Base-by-base conservation (phyloP, 2,329 filamentous ascomycete genomes). In the Alternaria panax region DNA sequence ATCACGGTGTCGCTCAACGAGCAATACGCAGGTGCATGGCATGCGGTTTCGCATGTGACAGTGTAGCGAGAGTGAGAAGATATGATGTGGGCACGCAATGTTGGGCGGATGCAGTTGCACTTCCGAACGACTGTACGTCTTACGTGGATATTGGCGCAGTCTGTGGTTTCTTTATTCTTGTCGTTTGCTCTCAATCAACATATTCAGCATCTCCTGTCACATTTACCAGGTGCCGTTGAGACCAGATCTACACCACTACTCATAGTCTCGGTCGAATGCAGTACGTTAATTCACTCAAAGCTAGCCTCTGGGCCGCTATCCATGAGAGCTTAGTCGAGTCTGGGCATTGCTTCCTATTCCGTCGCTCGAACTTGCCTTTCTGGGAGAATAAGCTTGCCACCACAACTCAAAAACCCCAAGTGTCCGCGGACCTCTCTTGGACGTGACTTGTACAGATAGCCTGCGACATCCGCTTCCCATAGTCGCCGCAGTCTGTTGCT, bases 91-190 rank as follows among this genome's bases (percentile, higher is more conserved):
- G 63, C 62, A 67, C 55, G 67, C 72, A 67, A 71, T 75, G 66
- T 76, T 69, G 66, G 67, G 46, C 64, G 63, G 65, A 62, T 67
- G 68, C 59, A 66, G 62, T 63, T 67, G 67, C 65, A 67, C 61
- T 66, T 68, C 66, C 54, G 65, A 68, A 75, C 66, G 72, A 70
- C 65, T 73, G 71, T 68, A 75, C 66, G 72, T 75, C 69, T 73
- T 73, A 67, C 68, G 73, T 73, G 70, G 70, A 70, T 72, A 74
- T 65, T 63, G 74, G 73, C 72, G 74, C 72, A 71, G 73, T 69
- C 65, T 63, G 64, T 68, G 65, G 71, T 63, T 66, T 70, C 58
- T 55, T 62, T 69, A 59, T 66, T 64, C 51, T 57, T 54, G 54
- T 64, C 60, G 65, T 57, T 66, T 63, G 57, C 66, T 62, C 64